Evolutionary conservation across 2,329 filamentous ascomycete genomes (phyloP).

Genomic region (Apiospora saccharicola): DNA sequence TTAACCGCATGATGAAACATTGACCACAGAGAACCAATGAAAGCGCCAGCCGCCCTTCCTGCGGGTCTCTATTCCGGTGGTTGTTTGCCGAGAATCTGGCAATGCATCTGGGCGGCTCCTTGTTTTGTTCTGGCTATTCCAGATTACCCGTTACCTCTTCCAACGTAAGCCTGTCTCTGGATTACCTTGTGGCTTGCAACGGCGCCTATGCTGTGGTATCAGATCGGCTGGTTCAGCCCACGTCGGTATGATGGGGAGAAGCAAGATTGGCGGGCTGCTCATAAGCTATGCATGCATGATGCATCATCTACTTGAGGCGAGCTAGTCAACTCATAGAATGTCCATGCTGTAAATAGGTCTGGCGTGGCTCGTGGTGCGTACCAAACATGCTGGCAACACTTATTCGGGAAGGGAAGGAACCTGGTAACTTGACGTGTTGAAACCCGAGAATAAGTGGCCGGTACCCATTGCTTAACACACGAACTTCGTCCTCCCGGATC

Average conservation of each 20-base stretch:
- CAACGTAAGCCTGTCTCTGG: neutral
- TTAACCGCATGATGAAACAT: conserved; percentile 21
- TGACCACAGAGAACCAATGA: neutral
- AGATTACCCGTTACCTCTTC: conserved; percentile 13
- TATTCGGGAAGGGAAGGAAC: neutral
- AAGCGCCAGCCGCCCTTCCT: neutral
- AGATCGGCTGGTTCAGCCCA: conserved; percentile 17
- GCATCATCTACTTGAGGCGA: conserved; percentile 24
- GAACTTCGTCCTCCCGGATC: conserved; percentile 8
- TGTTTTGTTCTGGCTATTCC: conserved; percentile 12
- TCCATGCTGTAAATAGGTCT: conserved; percentile 8
- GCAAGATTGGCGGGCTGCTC: conserved; percentile 15
- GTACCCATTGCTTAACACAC: conserved; percentile 17
- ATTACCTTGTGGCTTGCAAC: conserved; percentile 9
- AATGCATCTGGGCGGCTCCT: conserved; percentile 13
- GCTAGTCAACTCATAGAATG: conserved; percentile 21
- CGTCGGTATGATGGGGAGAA: conserved; percentile 15
- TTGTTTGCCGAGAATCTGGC: conserved; percentile 3
- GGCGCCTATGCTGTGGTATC: conserved; percentile 18
- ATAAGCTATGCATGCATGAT: conserved; percentile 18
- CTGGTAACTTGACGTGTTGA: conserved; percentile 16
- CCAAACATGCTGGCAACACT: conserved; percentile 11
- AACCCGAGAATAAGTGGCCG: conserved; percentile 15
- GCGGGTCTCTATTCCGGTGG: conserved; percentile 15
- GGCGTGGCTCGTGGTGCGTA: neutral